These are phyloP conservation scores for Elongisporangium prolatum DNA, from an alignment of 352 stramenopile species.

Conservation along the genomic window DNA sequence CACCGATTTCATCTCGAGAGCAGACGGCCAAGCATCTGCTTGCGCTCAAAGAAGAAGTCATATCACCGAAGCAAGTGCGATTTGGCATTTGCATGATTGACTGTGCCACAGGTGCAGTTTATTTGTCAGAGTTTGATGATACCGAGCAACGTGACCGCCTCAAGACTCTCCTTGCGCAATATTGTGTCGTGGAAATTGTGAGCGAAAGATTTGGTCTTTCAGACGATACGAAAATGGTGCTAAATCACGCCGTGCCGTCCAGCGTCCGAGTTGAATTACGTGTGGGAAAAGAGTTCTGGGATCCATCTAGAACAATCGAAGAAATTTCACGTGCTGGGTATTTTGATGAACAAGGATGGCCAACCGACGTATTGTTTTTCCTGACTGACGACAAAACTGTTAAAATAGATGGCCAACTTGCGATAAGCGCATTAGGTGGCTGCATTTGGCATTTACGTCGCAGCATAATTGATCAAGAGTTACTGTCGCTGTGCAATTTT, in stretches of 20 bases:
- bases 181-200: conserved; percentile 81
- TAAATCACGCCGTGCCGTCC: conserved; percentile 66
- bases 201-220: conserved; percentile 64
- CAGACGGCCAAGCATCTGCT: conserved; percentile 51
- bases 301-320: conserved; percentile 82
- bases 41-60: conserved; percentile 50
- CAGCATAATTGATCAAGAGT: conserved; percentile 80
- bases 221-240: conserved; percentile 59
- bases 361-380: conserved; percentile 43
- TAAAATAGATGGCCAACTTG: conserved; percentile 47
- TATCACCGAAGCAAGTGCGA: conserved; percentile 31
- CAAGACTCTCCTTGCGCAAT: conserved; percentile 93
- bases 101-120: conserved; percentile 90
- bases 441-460: conserved; percentile 79
- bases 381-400: conserved; percentile 76
- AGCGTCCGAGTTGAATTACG: conserved; percentile 60
- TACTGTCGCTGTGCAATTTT: conserved; percentile 78
- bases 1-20: conserved; percentile 48
- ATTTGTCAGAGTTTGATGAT: conserved; percentile 97
- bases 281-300: conserved; percentile 87
- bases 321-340: conserved; percentile 89
- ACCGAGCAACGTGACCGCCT: conserved; percentile 93
- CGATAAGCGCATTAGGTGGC: conserved; percentile 62
- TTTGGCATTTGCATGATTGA: conserved; percentile 97
- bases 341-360: conserved; percentile 80